A percentile compares a stretch with the other conserved stretches of the same genome.
phyloP scores from a whole-genome alignment of 2,329 filamentous ascomycete species.

The Sporothrix pseudoabietina region DNA sequence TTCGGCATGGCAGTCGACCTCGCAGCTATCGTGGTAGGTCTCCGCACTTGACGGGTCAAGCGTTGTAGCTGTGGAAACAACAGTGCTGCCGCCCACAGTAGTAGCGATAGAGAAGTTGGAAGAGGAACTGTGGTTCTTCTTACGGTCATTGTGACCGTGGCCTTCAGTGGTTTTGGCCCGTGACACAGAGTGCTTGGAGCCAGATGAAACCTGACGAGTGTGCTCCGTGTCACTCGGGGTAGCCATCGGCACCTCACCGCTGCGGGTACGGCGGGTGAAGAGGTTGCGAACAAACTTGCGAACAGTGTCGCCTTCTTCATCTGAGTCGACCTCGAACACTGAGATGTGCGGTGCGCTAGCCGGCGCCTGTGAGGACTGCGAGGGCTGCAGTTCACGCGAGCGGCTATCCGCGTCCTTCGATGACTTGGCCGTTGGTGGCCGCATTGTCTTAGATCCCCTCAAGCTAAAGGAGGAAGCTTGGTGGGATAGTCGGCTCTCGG shows the following conservation, averaged over 20 bases:
- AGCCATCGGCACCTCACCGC: constrained; percentile 17
- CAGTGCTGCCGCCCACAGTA: constrained; percentile 14
- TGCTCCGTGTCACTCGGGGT: background rate
- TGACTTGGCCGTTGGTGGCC: constrained; percentile 27
- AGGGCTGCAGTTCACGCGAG: background rate
- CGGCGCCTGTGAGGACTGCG: background rate
- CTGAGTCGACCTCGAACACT: constrained; percentile 35
- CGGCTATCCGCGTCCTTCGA: background rate
- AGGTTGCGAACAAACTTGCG: constrained; percentile 34
- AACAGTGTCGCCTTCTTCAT: constrained; percentile 33
- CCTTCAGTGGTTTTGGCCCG: background rate
- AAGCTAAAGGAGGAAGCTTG: constrained; percentile 12
- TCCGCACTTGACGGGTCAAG: background rate
- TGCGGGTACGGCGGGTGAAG: constrained; percentile 32
- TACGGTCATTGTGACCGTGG: constrained; percentile 26
- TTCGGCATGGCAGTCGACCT: background rate
- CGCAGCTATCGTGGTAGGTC: background rate
- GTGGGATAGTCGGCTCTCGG: background rate
- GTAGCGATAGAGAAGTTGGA: constrained; percentile 29
- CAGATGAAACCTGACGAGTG: background rate
- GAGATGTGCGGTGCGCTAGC: constrained; percentile 24
- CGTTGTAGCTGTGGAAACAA: constrained; percentile 10
- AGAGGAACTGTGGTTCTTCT: constrained; percentile 31
- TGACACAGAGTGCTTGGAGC: constrained; percentile 20
- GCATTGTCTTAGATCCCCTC: constrained; percentile 8